Base-by-base conservation (phyloP, 2,329 filamentous ascomycete species). In the Ceratocystiopsis sp. region DNA sequence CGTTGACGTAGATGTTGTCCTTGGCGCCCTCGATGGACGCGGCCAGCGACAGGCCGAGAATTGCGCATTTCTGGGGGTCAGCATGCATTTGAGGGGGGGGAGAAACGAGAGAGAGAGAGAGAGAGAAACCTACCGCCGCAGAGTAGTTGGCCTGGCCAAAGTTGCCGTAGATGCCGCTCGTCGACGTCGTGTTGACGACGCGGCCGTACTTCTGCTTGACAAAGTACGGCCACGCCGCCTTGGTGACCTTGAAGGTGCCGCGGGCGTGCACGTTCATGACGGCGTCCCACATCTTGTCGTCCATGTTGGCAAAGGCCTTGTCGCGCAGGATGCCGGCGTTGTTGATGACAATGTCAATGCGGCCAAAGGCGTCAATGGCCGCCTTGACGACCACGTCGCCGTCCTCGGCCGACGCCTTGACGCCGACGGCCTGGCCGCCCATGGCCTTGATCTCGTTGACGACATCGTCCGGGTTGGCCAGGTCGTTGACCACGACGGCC, bases 111-210 rank as follows among this genome's bases (percentile, higher is more conserved):
- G 37, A 37, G 49, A 59, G 11, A 16, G 8, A 29, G 2, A 29
- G 2, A 29, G 2, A 29, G 10, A 8, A 11, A 29, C 78, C 67
- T 72, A 83, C 78, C 45, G 84, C 84, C 46, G 89, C 84, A 49
- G 91, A 75, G 62, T 98, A 98, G 72, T 98, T 98, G 56, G 89
- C 84, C 65, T 98, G 91, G 49, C 91, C 91, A 60, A 98, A 98
- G 73, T 95, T 98, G 54, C 91, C 91, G 60, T 98, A 98, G 62
- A 98, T 93, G 63, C 91, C 91, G 54, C 83, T 93, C 40, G 91
- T 96, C 34, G 85, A 93, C 36, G 91, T 91, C 40, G 91, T 98
- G 72, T 98, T 98, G 57, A 98, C 71, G 48, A 98, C 78, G 55
- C 91, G 85, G 52, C 91, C 91, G 57, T 95, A 98, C 71, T 95